Conservation (phyloP, 2,329 filamentous ascomycete species). For the Aureobasidium mangrovei region DNA sequence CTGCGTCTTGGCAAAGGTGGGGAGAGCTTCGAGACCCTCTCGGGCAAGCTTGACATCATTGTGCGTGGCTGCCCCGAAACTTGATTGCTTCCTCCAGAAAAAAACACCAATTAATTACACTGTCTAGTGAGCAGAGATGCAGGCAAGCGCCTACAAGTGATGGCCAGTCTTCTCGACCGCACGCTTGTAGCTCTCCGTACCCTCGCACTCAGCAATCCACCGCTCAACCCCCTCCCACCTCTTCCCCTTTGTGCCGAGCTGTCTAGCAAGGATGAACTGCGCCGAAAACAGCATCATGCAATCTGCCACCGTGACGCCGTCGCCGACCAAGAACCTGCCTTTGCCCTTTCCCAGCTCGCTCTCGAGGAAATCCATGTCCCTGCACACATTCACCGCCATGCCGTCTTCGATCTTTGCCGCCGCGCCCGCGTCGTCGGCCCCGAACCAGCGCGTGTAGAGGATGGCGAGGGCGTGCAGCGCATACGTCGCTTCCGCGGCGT, state of each 20-base stretch:
- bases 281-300: constrained; percentile 38
- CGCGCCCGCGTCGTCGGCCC: constrained; percentile 22
- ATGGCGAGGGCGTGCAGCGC: constrained; percentile 38
- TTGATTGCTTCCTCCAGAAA: too few relatives aligned
- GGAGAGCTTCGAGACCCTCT: constrained; percentile 6
- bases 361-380: constrained; percentile 39
- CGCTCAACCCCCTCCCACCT: constrained; percentile 27
- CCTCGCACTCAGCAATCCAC: constrained; percentile 33
- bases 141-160: constrained; percentile 16
- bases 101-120: background rate
- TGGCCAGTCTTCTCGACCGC: constrained; percentile 36
- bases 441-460: constrained; percentile 37
- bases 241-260: constrained; percentile 30
- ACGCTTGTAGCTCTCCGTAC: constrained; percentile 28
- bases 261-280: constrained; percentile 32
- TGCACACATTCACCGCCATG: constrained; percentile 35
- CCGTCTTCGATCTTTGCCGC: constrained; percentile 30
- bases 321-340: constrained; percentile 35
- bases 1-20: background rate
- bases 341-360: constrained; percentile 31
- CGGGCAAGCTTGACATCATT: background rate
- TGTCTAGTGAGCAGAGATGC: too few relatives aligned
- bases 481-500: constrained; percentile 41
- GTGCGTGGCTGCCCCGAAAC: background rate
- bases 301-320: constrained; percentile 36